Evolutionary conservation across 1,284 basidiomycete genomes (phyloP), one percentile per base, ranked within the genome.

Genomic region (Malassezia sympodialis): DNA sequence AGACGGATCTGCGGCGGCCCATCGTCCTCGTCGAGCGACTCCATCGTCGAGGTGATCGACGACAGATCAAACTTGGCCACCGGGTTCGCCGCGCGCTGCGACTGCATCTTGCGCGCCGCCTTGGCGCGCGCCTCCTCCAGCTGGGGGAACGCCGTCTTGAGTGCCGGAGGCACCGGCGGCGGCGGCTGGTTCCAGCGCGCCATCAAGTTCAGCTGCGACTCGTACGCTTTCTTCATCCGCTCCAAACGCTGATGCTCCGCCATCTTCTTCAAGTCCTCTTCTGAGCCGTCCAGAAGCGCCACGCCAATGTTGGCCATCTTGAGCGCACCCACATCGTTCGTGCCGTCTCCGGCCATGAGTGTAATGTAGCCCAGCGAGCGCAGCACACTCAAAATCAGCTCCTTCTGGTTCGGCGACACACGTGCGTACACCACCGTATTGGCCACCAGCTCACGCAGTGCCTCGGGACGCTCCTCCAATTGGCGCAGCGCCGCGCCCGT

Each of bases 241-340:
- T 74, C 63, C 37, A 63, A 63, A n/a, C 58, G 54, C 34, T 69
- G 67, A 51, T 74, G 72, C 56, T 73, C 66, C 8, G 69, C 68
- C 31, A 74, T 74, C 62, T 69, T 70, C 40, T 57, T 35, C 21
- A 74, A 45, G 49, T 74, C 72, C 24, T 74, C 70, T 0, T 61
- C 64, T n/a, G 72, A 64, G 19, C 72, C 72, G 48, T 74, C 72
- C 17, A 74, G 61, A 26, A 74, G 58, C 10, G 72, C 72, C 14
- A 74, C 66, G 34, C 72, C 72, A 34, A 74, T 69, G 62, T 74
- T 70, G 49, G 72, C 69, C 46, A 66, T 68, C 53, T 74, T 74
- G 35, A 74, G 66, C 23, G 72, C 72, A 12, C 72, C 72, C 1
- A 74, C 72, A 40, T 74, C 72, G 57, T 74, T 74, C 24, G 72